phyloP scores from a whole-genome alignment of 495 filamentous ascomycete species.

The Penicillium psychrofluorescens region DNA sequence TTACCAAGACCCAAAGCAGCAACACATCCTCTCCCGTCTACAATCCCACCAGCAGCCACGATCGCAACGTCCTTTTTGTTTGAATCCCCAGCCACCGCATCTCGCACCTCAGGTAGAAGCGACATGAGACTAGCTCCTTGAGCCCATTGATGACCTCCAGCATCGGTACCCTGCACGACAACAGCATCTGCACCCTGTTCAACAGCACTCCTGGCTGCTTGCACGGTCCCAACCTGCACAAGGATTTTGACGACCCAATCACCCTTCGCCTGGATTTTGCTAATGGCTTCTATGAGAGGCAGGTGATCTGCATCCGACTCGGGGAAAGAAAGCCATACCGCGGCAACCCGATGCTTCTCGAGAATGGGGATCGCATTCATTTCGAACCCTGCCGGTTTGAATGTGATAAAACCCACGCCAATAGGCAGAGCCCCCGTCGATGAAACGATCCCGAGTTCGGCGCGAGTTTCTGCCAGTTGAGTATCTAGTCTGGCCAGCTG shows the following conservation, averaged over 20 bases:
- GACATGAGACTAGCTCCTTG: conserved; percentile 52
- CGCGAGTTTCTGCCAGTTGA: conserved; percentile 57
- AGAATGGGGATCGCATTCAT: conserved; percentile 37
- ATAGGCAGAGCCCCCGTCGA: conserved; percentile 45
- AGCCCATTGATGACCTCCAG: conserved; percentile 61
- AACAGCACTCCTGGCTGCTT: conserved; percentile 60
- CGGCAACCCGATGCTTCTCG: conserved; percentile 42
- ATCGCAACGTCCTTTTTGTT: conserved; percentile 37
- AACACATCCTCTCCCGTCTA: conserved; percentile 54
- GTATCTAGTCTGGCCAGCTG: conserved; percentile 64
- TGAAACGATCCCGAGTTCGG: conserved; percentile 50
- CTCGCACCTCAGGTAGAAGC: conserved; percentile 54
- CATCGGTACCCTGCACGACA: conserved; percentile 62
- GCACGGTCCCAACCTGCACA: conserved; percentile 62
- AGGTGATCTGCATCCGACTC: conserved; percentile 22
- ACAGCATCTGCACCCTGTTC: conserved; percentile 64
- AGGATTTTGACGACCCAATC: conserved; percentile 54
- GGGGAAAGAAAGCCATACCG: conserved; percentile 64
- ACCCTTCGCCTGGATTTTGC: conserved; percentile 25
- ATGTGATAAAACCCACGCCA: conserved; percentile 55
- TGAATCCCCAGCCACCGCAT: conserved; percentile 33
- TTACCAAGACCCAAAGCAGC: conserved; percentile 50
- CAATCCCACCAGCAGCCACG: conserved; percentile 60
- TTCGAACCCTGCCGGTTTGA: conserved; percentile 19
- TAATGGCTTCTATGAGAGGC: conserved; percentile 35